These are phyloP conservation scores for Hypsizygus marmoreus DNA, from an alignment of 768 basidiomycete species.

Conservation along the genomic window DNA sequence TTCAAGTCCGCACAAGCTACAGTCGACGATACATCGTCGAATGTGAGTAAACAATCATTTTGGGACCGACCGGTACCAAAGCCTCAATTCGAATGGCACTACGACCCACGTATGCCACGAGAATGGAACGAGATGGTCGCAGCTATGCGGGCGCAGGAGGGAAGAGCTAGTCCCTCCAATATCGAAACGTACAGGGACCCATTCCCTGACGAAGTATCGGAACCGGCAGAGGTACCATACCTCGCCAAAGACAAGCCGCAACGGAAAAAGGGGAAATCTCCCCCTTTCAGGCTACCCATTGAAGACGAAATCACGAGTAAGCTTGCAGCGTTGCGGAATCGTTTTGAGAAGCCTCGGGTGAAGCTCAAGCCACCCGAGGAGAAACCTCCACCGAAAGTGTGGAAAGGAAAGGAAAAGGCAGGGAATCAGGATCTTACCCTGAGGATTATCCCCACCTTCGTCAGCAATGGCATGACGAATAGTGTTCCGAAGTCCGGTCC, in stretches of 20 bases:
- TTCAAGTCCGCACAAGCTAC: not conserved
- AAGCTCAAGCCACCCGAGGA: not conserved
- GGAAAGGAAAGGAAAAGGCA: not conserved
- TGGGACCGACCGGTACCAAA: constrained; percentile 19
- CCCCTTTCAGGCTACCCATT: not conserved
- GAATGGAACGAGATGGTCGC: constrained; percentile 21
- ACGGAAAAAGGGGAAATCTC: not conserved
- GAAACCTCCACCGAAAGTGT: too few species aligned
- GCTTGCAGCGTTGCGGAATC: too few species aligned
- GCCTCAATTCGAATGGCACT: constrained; percentile 11
- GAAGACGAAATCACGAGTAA: not conserved
- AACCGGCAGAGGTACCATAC: not conserved
- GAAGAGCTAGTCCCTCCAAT: not conserved
- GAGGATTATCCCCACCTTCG: constrained; percentile 15
- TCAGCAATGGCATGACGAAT: constrained; percentile 17
- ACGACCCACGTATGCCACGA: constrained; percentile 19
- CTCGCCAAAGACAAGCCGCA: not conserved
- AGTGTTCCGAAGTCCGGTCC: too few species aligned
- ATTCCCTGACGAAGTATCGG: too few species aligned
- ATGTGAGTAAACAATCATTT: too few species aligned
- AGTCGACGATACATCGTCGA: too few species aligned
- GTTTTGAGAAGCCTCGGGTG: too few species aligned
- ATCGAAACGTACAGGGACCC: not conserved
- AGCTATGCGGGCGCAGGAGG: not conserved
- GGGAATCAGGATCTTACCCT: not conserved